Conservation (phyloP, 768 basidiomycete species). For the Naematelia encephala region DNA sequence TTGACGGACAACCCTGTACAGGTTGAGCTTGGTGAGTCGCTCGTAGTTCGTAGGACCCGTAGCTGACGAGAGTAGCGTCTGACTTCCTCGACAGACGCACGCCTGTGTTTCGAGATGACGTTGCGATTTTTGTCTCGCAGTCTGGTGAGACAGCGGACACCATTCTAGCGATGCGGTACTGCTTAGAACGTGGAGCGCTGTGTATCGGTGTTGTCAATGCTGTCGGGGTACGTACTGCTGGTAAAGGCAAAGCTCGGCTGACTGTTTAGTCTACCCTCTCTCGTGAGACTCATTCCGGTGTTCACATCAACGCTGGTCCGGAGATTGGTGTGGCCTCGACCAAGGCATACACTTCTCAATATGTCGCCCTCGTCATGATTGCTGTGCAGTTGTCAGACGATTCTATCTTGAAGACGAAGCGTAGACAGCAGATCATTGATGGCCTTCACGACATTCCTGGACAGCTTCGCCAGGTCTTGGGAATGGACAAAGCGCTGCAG, state of each 20-base stretch:
- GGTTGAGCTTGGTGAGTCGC: conserved; percentile 64
- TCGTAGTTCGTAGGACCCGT: not conserved
- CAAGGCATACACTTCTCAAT: conserved; percentile 99
- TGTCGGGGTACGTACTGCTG: conserved; percentile 59
- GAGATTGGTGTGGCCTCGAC: conserved; percentile 99
- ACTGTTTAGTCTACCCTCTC: conserved; percentile 71
- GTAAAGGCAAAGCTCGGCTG: not conserved
- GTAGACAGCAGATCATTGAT: conserved; percentile 88
- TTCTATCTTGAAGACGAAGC: conserved; percentile 84
- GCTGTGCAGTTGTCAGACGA: conserved; percentile 98
- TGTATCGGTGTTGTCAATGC: conserved; percentile 98
- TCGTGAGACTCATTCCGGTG: conserved; percentile 97
- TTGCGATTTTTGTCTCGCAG: conserved; percentile 93
- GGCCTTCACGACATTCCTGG: conserved; percentile 84
- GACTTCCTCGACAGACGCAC: conserved; percentile 99
- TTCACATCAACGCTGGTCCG: conserved; percentile 90
- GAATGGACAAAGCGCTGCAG: conserved; percentile 71
- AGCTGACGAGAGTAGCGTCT: conserved; percentile 57
- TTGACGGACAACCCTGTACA: conserved; percentile 97
- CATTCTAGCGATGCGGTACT: conserved; percentile 92
- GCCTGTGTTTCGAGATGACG: conserved; percentile 98
- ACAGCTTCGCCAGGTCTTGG: conserved; percentile 83
- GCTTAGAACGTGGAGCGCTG: conserved; percentile 91
- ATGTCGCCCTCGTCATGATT: conserved; percentile 96
- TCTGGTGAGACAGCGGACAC: conserved; percentile 99